These are phyloP conservation scores for Mycena crocata DNA, from an alignment of 768 basidiomycete species.

Conservation along the genomic window DNA sequence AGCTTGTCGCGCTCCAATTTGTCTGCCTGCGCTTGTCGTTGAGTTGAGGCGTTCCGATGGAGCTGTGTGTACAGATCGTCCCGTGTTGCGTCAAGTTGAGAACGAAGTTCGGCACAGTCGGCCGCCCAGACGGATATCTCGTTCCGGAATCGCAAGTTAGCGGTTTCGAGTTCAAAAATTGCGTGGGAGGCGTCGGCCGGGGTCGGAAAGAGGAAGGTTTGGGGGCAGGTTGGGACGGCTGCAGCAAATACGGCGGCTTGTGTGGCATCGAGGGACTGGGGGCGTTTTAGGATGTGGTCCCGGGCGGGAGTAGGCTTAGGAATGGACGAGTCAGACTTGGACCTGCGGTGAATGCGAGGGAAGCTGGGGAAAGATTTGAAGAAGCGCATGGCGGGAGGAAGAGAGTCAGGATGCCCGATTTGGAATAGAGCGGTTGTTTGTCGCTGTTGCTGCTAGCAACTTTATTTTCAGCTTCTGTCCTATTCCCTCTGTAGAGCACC, in stretches of 20 bases:
- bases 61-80: constrained; percentile 33
- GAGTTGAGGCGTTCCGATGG: constrained; percentile 20
- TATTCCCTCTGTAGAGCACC: background rate
- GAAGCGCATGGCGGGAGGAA: constrained; percentile 52
- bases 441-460: background rate
- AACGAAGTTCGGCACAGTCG: constrained; percentile 21
- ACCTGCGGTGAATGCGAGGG: constrained; percentile 58
- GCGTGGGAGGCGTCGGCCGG: constrained; percentile 33
- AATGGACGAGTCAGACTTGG: constrained; percentile 59
- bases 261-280: constrained; percentile 34
- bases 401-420: background rate
- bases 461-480: background rate
- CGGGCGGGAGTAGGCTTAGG: constrained; percentile 28
- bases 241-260: constrained; percentile 28
- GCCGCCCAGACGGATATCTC: constrained; percentile 20
- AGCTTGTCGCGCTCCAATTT: constrained; percentile 31
- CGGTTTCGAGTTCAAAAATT: constrained; percentile 38
- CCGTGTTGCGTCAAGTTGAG: constrained; percentile 24
- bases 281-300: constrained; percentile 30
- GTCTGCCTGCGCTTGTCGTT: constrained; percentile 32
- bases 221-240: constrained; percentile 29
- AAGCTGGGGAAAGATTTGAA: constrained; percentile 50
- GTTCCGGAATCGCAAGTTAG: constrained; percentile 23
- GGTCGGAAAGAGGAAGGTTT: constrained; percentile 40
- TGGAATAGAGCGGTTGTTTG: constrained; percentile 7